phyloP scores from a whole-genome alignment of 306 rosid species.

The Adenanthera pavonina region DNA sequence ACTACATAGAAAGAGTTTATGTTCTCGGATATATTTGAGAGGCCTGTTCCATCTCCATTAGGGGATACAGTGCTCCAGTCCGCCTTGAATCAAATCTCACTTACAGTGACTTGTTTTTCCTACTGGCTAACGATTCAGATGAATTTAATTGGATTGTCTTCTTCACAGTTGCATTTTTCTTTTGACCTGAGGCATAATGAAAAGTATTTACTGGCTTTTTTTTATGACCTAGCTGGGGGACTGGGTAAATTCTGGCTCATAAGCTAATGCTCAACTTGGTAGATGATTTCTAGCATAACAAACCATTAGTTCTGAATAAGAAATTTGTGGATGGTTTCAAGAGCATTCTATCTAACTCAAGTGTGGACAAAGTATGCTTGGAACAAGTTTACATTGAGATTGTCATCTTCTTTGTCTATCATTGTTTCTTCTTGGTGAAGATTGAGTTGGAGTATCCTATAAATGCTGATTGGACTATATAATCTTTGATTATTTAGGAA shows the following conservation, averaged over 20 bases:
- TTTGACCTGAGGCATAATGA: constrained; percentile 27
- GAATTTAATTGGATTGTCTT: constrained; percentile 89
- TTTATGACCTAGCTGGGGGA: constrained; percentile 84
- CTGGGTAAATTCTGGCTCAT: constrained; percentile 90
- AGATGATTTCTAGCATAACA: constrained; percentile 77
- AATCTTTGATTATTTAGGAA: constrained; percentile 61
- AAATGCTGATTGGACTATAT: constrained; percentile 28
- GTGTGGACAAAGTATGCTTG: constrained; percentile 80
- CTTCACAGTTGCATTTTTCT: constrained; percentile 29
- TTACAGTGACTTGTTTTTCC: constrained; percentile 79
- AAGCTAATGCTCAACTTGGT: constrained; percentile 88
- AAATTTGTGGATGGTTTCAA: constrained; percentile 79
- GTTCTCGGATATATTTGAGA: constrained; percentile 74
- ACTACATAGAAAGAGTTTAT: constrained; percentile 81
- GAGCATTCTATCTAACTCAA: constrained; percentile 67
- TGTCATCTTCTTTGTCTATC: constrained; percentile 10
- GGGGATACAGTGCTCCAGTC: constrained; percentile 95
- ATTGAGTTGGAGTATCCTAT: constrained; percentile 1
- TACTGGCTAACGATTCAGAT: constrained; percentile 92
- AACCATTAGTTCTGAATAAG: constrained; percentile 74
- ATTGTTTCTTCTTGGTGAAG: background rate
- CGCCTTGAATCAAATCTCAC: constrained; percentile 90
- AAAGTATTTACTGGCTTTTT: constrained; percentile 36
- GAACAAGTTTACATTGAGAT: constrained; percentile 1
- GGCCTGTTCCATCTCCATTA: constrained; percentile 88